Conservation (phyloP, 78 protist species). For the Bigelowiella natans region DNA sequence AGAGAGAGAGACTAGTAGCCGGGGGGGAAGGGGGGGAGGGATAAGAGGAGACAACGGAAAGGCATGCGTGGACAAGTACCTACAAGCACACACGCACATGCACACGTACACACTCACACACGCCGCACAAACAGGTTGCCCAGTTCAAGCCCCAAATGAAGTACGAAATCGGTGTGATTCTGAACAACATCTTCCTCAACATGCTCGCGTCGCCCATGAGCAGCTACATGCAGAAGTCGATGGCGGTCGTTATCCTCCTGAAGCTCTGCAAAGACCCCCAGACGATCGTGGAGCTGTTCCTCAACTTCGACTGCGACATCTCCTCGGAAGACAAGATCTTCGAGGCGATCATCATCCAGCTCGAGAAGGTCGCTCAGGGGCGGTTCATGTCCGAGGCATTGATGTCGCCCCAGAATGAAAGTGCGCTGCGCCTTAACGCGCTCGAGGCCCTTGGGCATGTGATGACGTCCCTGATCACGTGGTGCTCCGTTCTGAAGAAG, state of each 20-base stretch:
- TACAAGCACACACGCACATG: neutral
- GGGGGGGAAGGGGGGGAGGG: no score
- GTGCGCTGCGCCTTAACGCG: neutral
- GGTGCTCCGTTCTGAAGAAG: neutral
- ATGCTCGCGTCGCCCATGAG: neutral
- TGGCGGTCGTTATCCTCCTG: neutral
- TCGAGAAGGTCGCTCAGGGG: slow-evolving; percentile 11
- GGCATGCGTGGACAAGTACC: neutral
- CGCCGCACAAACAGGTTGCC: no score
- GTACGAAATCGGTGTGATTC: slow-evolving; percentile 1
- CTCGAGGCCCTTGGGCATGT: neutral
- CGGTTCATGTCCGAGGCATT: neutral
- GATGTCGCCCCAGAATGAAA: neutral
- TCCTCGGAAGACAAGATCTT: neutral
- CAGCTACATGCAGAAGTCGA: neutral
- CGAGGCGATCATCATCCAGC: neutral
- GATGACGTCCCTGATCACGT: neutral
- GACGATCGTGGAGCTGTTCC: slow-evolving; percentile 6
- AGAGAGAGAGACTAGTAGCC: no score
- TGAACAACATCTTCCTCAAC: neutral
- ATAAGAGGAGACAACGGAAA: no score
- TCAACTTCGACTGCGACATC: slow-evolving; percentile 4
- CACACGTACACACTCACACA: neutral
- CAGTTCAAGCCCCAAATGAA: neutral
- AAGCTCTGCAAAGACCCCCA: slow-evolving; percentile 12